Percentiles rank a stretch among this genome's conserved stretches.
Evolutionary conservation across 2,329 filamentous ascomycete species (phyloP).

Genomic region (Trichoderma harzianum): DNA sequence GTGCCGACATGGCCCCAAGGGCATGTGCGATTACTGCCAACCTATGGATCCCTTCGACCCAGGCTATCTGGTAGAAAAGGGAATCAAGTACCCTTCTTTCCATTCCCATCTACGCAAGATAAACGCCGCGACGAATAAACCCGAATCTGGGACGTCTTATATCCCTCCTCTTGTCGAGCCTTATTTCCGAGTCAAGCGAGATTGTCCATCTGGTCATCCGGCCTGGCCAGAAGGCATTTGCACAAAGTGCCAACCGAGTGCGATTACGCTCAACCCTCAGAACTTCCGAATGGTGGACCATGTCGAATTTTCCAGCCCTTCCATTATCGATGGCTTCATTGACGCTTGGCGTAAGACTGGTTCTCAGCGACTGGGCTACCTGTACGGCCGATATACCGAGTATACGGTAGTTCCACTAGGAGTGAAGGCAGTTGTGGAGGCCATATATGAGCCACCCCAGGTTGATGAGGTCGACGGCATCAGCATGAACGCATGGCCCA

Average conservation of each 20-base stretch:
- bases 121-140: constrained; percentile 94
- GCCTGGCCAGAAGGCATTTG: constrained; percentile 96
- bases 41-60: constrained; percentile 89
- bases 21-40: constrained; percentile 99
- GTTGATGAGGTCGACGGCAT: constrained; percentile 85
- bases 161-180: constrained; percentile 94
- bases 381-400: constrained; percentile 88
- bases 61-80: constrained; percentile 88
- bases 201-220: constrained; percentile 91
- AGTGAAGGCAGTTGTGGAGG: constrained; percentile 92
- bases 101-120: constrained; percentile 92
- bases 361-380: constrained; percentile 77
- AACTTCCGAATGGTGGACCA: constrained; percentile 96
- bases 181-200: constrained; percentile 80
- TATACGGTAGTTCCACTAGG: constrained; percentile 92
- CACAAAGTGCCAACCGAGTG: constrained; percentile 95
- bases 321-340: constrained; percentile 83
- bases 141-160: constrained; percentile 88
- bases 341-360: constrained; percentile 89
- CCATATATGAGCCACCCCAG: constrained; percentile 95
- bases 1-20: constrained; percentile 93
- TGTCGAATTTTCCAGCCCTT: constrained; percentile 86
- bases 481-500: constrained; percentile 78
- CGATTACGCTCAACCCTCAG: constrained; percentile 92
- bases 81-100: constrained; percentile 98